Evolutionary conservation across 495 filamentous ascomycete species (phyloP).

Genomic region (Usnea hakonensis): DNA sequence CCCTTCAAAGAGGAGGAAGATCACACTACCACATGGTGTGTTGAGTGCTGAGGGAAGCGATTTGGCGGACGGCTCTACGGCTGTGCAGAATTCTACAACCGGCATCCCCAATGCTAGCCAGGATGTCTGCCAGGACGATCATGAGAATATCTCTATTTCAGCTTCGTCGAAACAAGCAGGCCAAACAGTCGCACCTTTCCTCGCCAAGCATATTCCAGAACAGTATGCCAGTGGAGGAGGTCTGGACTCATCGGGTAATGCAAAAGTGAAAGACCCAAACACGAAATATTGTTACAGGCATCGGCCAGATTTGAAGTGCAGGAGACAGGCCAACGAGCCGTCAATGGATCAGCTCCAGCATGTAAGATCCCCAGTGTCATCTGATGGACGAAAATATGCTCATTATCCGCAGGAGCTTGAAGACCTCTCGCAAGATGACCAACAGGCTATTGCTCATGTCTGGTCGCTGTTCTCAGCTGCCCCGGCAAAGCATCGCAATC

Average conservation of each 20-base stretch:
- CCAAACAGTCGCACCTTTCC: slow-evolving; percentile 66
- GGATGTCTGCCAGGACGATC: slow-evolving; percentile 12
- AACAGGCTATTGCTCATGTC: slow-evolving; percentile 87
- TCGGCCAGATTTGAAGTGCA: slow-evolving; percentile 86
- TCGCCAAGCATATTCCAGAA: slow-evolving; percentile 75
- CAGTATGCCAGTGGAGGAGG: slow-evolving; percentile 67
- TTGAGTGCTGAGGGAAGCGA: background rate
- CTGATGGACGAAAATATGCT: background rate
- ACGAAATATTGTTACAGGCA: slow-evolving; percentile 96
- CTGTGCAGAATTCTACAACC: background rate
- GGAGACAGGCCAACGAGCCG: slow-evolving; percentile 83
- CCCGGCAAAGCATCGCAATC: slow-evolving; percentile 81
- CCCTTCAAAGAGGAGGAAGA: slow-evolving; percentile 17
- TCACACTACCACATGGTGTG: background rate
- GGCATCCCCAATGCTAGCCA: background rate
- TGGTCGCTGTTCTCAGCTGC: slow-evolving; percentile 98
- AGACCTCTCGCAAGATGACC: slow-evolving; percentile 69
- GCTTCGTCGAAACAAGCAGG: slow-evolving; percentile 42
- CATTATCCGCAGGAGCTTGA: slow-evolving; percentile 51
- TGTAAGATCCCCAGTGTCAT: slow-evolving; percentile 17
- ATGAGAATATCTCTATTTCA: slow-evolving; percentile 24
- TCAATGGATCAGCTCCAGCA: slow-evolving; percentile 92
- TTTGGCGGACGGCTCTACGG: slow-evolving; percentile 3
- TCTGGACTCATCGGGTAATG: slow-evolving; percentile 34
- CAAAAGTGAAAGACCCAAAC: slow-evolving; percentile 48